Base-by-base conservation (phyloP, 2,329 filamentous ascomycete genomes). In the Fusarium armeniacum region DNA sequence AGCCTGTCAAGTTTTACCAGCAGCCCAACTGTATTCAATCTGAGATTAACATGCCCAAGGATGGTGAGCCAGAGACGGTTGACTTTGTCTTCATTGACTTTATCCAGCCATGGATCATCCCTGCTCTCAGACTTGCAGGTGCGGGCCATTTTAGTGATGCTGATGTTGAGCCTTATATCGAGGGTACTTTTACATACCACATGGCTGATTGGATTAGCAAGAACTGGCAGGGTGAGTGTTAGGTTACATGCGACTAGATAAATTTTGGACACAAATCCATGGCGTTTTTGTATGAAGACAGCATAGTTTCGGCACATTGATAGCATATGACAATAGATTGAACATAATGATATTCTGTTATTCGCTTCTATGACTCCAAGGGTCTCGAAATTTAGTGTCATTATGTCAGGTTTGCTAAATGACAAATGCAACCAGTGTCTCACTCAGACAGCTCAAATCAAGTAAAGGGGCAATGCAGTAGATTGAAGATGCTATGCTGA, bases 31-130 rank as follows among this genome's bases (percentile, higher is more conserved):
- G 90, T 77, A 88, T 99, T 60, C 91, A 95, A 77, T 83, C 91
- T 1, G 81, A 87, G 61, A 86, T 91, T 71, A 83, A 80, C 2
- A 92, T 97, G 73, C 85, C 90, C 3, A 73, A 80, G 12, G 81
- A 78, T 8, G 84, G 77, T 8, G 82, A 87, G 18, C 92, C 93
- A 0, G 87, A 91, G 54, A 90, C 81, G 1, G 93, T 99, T 1
- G 95, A 98, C 78, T 78, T 99, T 10, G 89, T 98, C 16, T 99
- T 97, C 76, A 88, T 97, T 61, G 94, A 97, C 77, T 99, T 98
- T 78, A 90, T 98, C 36, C 87, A 96, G 79, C 90, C 90, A 12
- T 97, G 92, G 87, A 83, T 98, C 40, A 79, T 97, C 20, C 81
- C 91, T 13, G 94, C 93, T 4, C 82, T 97, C 65, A 89, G 90